Base-by-base conservation (phyloP, 805 yeast genomes). In the Pichia rugopelliculosa region DNA sequence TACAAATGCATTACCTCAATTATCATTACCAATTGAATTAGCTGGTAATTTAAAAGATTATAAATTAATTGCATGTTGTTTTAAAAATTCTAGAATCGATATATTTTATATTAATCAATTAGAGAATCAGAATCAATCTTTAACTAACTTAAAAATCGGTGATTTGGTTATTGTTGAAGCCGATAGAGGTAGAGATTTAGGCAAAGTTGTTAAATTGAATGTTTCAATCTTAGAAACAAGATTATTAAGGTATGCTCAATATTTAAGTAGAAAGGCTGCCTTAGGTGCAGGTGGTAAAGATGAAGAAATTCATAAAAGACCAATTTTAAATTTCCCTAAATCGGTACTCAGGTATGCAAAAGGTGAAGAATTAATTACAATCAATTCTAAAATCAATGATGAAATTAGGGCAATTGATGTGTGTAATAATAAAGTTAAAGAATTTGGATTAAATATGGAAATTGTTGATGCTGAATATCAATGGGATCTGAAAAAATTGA, bases 131-230 rank as follows among this genome's bases (percentile, higher is more conserved):
- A 55, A 49, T 25, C 53, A 58, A 27, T 36, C 48, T 25, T 40
- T 51, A 21, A 56, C 64, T 24, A 57, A 54, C 27, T 62, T 80
- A 39, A 66, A 69, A 43, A 64, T 70, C 6, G 85, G 85, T 21
- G 89, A 84, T 59, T 71, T 84, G 57, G 91, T 87, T 15, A 77
- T 85, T 58, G 95, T 85, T 17, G 91, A 86, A 59, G 95, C 93
- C 1, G 95, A 86, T 59, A 70, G 95, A 30, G 95, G 95, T 34
- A 67, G 79, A 34, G 95, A 86, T 64, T 71, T 86, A 50, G 95
- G 95, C 34, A 75, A 75, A 58, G 75, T 86, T 40, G 75, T 76
- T 34, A 72, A 74, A 49, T 66, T 80, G 56, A 73, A 78, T 55
- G 74, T 86, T 24, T 67, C 81, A 4, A 65, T 75, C 34, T 85